Percentiles rank a stretch among this genome's conserved stretches.
These are phyloP conservation scores for Crepidotus variabilis DNA, from an alignment of 768 basidiomycete genomes.

Conservation along the genomic window DNA sequence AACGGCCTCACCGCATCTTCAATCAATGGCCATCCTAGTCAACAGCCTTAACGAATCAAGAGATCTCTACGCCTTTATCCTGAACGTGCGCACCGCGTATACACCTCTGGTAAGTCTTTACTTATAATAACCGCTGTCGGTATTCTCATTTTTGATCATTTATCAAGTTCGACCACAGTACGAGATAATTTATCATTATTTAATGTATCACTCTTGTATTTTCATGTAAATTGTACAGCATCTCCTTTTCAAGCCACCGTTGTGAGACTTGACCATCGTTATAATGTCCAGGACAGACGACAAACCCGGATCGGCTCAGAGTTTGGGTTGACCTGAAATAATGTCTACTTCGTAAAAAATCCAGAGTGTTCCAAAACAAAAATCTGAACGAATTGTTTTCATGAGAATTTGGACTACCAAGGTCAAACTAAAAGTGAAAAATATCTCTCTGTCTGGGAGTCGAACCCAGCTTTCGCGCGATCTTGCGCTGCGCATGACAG, in stretches of 20 bases:
- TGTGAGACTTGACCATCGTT: neutral
- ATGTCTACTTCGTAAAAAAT: too few relatives aligned
- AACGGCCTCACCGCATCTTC: constrained; percentile 72
- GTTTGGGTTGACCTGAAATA: too few relatives aligned
- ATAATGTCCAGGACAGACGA: too few relatives aligned
- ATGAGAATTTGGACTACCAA: neutral
- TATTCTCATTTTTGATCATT: neutral
- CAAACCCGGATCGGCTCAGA: too few relatives aligned
- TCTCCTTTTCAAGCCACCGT: neutral
- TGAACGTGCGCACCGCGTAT: constrained; percentile 57
- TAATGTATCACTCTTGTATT: too few relatives aligned
- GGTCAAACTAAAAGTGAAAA: neutral
- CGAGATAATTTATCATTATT: neutral
- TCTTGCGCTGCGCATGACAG: constrained; percentile 26
- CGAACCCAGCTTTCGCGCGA: constrained; percentile 28
- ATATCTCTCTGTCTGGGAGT: constrained; percentile 25
- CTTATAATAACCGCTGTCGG: neutral
- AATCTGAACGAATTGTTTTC: too few relatives aligned
- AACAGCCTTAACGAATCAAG: constrained; percentile 66
- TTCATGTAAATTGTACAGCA: neutral
- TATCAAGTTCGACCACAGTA: neutral
- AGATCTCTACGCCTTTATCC: constrained; percentile 72
- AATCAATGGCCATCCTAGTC: constrained; percentile 63
- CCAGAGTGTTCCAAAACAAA: too few relatives aligned
- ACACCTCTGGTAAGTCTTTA: constrained; percentile 23